phyloP scores from a whole-genome alignment of 1,284 basidiomycete genomes.

The Leccinum holopus region DNA sequence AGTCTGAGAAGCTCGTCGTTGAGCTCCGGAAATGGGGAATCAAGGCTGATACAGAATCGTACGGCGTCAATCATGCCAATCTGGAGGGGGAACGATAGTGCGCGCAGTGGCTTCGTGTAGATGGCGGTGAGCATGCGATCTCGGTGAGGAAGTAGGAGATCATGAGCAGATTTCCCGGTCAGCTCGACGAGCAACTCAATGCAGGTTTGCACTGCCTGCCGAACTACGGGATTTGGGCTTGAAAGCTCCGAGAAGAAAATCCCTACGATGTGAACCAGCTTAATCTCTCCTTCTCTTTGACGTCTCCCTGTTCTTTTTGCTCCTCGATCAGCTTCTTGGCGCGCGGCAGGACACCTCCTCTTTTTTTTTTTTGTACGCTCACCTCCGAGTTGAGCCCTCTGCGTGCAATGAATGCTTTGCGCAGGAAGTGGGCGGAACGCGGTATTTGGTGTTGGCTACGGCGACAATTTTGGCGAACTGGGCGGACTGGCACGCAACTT shows the following conservation, averaged over 20 bases:
- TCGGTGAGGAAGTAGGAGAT: constrained; percentile 83
- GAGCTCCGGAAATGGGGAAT: constrained; percentile 85
- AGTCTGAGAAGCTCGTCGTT: constrained; percentile 93
- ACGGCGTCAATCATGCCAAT: constrained; percentile 99
- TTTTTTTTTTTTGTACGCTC: no score
- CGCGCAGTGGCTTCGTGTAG: constrained; percentile 96
- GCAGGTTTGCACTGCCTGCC: constrained; percentile 81
- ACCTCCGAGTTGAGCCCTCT: no score
- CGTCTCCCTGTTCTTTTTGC: no score
- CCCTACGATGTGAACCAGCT: constrained; percentile 67
- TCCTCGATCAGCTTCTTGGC: no score
- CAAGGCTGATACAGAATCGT: constrained; percentile 84
- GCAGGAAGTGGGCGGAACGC: no score
- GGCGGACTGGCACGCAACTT: no score
- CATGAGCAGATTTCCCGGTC: constrained; percentile 70
- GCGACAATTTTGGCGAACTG: no score
- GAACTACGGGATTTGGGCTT: constrained; percentile 83
- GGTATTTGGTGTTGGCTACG: no score
- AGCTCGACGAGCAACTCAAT: constrained; percentile 81
- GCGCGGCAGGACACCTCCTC: no score
- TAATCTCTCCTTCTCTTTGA: constrained; percentile 21
- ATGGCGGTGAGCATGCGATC: constrained; percentile 88
- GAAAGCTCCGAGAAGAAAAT: constrained; percentile 91
- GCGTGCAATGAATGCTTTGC: no score
- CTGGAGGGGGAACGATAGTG: constrained; percentile 93